Evolutionary conservation across 2,329 filamentous ascomycete genomes (phyloP).

Genomic region (Ceratocystis colombiana): DNA sequence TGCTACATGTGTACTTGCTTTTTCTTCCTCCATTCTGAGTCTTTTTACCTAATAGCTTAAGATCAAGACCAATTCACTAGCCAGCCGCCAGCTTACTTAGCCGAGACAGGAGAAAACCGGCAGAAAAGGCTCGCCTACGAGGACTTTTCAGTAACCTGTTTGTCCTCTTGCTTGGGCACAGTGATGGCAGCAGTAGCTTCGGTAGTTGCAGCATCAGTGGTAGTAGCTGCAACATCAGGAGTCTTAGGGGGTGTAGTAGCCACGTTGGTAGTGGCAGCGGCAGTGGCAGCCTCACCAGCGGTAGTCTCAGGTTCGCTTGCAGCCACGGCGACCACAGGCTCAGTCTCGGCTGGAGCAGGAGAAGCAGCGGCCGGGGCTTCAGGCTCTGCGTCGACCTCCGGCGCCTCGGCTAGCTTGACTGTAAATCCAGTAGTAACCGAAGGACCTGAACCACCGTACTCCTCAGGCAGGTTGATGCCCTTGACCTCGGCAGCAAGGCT

Average conservation of each 20-base stretch:
- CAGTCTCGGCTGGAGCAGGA: conserved; percentile 8
- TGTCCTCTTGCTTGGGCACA: conserved; percentile 23
- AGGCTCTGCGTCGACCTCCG: conserved; percentile 23
- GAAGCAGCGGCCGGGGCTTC: conserved; percentile 19
- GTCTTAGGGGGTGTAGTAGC: background rate
- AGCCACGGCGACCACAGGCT: conserved; percentile 21
- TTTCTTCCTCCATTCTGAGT: background rate
- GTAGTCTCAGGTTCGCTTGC: conserved; percentile 17
- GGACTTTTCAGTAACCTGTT: conserved; percentile 26
- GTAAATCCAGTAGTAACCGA: conserved; percentile 35
- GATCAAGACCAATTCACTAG: background rate
- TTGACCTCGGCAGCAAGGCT: conserved; percentile 54
- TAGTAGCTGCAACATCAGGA: background rate
- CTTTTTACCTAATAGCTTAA: background rate
- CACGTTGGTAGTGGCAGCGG: background rate
- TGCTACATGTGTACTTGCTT: background rate
- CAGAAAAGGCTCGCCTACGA: conserved; percentile 25
- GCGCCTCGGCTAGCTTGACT: conserved; percentile 29
- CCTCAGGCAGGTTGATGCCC: conserved; percentile 55
- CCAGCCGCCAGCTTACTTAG: background rate
- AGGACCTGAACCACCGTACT: conserved; percentile 66
- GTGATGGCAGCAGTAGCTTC: conserved; percentile 19
- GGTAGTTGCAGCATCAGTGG: background rate
- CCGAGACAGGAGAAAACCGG: conserved; percentile 17
- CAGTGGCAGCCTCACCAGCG: background rate